A percentile compares a stretch with the other conserved stretches of the same genome.
These are phyloP conservation scores for Ziziphus jujuba DNA, from an alignment of 306 rosid genomes.

Conservation along the genomic window DNA sequence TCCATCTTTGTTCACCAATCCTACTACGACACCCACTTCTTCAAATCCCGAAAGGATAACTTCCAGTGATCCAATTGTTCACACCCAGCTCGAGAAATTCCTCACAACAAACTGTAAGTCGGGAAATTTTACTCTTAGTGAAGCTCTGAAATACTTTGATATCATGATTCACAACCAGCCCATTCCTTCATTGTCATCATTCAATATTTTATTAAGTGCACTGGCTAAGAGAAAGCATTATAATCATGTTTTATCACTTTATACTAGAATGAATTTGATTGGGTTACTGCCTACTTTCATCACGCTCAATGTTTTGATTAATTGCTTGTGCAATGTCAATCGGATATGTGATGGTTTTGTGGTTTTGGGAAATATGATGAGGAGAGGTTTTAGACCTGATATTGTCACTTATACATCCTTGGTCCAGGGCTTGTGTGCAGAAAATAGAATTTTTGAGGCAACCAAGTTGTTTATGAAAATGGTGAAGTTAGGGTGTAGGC, in stretches of 20 bases:
- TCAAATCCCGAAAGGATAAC: slow-evolving; percentile 10
- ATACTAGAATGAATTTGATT: slow-evolving; percentile 10
- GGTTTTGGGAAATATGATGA: slow-evolving; percentile 33
- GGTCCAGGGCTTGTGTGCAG: slow-evolving; percentile 44
- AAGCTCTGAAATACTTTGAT: slow-evolving; percentile 31
- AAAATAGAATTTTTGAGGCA: slow-evolving; percentile 36
- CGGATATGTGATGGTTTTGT: slow-evolving; percentile 26
- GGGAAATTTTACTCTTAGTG: slow-evolving; percentile 15
- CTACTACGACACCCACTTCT: neutral
- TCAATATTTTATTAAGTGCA: slow-evolving; percentile 37
- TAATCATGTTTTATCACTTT: slow-evolving; percentile 31
- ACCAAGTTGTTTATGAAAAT: slow-evolving; percentile 29
- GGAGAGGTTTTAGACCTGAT: slow-evolving; percentile 35
- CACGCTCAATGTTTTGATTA: slow-evolving; percentile 32
- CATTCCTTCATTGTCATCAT: slow-evolving; percentile 32
- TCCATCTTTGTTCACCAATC: slow-evolving; percentile 5
- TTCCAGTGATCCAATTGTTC: slow-evolving; percentile 11
- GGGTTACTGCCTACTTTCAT: slow-evolving; percentile 19
- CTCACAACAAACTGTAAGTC: slow-evolving; percentile 27
- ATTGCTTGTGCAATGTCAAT: slow-evolving; percentile 39
- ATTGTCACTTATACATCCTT: slow-evolving; percentile 33
- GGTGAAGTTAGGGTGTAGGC: slow-evolving; percentile 33
- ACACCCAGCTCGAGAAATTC: slow-evolving; percentile 19
- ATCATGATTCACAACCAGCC: slow-evolving; percentile 38
- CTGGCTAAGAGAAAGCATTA: slow-evolving; percentile 41